Conservation (phyloP, 768 basidiomycete genomes). For the Boletus tomentosulus region DNA sequence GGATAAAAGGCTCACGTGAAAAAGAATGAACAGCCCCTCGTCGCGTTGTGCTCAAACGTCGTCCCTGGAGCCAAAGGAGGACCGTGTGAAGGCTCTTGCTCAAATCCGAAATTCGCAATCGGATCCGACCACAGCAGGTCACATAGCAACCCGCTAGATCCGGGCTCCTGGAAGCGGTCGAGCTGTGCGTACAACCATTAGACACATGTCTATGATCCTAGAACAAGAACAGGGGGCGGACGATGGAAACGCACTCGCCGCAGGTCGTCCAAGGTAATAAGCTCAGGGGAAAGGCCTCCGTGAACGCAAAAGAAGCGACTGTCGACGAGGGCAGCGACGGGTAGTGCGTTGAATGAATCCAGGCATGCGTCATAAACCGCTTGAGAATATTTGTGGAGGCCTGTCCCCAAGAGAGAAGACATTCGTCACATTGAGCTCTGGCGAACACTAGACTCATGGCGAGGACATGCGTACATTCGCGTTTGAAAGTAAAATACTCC, state of each 20-base stretch:
- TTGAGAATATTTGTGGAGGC: constrained; percentile 29
- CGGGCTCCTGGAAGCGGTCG: constrained; percentile 91
- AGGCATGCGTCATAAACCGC: constrained; percentile 89
- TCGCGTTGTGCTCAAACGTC: constrained; percentile 75
- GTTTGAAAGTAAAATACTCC: constrained; percentile 97
- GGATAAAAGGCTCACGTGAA: constrained; percentile 64
- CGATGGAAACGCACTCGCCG: constrained; percentile 44
- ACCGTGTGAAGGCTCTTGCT: constrained; percentile 55
- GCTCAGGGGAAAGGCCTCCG: constrained; percentile 88
- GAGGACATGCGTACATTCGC: constrained; percentile 69
- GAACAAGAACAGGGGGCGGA: background rate
- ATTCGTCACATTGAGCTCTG: constrained; percentile 5
- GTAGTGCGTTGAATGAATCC: constrained; percentile 85
- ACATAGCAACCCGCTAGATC: constrained; percentile 85
- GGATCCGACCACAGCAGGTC: constrained; percentile 98
- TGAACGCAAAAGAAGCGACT: constrained; percentile 97
- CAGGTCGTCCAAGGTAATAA: constrained; percentile 76
- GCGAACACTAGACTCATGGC: background rate
- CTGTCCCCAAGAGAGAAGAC: constrained; percentile 15
- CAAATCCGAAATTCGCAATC: constrained; percentile 81
- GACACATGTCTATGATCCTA: background rate
- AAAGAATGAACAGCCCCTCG: constrained; percentile 88
- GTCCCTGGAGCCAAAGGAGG: constrained; percentile 52
- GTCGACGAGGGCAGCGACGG: constrained; percentile 89
- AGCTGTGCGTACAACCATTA: constrained; percentile 46